phyloP scores from a whole-genome alignment of 306 rosid species.

The Lablab purpureus region DNA sequence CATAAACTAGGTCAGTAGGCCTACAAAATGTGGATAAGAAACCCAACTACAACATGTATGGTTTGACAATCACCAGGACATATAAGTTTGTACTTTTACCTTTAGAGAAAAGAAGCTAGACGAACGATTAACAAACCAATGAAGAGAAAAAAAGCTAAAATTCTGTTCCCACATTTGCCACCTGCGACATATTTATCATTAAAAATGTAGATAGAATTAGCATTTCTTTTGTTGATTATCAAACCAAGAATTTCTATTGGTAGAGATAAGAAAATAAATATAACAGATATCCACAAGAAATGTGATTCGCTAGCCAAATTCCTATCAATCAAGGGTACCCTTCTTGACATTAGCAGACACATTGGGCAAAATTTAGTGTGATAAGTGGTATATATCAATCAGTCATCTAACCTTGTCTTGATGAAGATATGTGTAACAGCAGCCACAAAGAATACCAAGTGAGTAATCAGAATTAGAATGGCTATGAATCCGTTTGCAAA shows the following conservation, averaged over 20 bases:
- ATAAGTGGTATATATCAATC: not conserved
- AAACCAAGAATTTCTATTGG: not conserved
- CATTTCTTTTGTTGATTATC: constrained; percentile 29
- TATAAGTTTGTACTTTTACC: constrained; percentile 58
- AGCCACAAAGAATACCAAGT: constrained; percentile 74
- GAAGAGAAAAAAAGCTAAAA: constrained; percentile 48
- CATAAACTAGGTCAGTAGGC: not conserved
- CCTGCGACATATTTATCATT: constrained; percentile 63
- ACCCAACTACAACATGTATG: constrained; percentile 17
- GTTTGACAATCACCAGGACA: constrained; percentile 31
- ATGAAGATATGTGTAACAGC: constrained; percentile 83
- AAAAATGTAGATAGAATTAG: not conserved
- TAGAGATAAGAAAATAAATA: constrained; percentile 41
- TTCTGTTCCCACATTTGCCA: constrained; percentile 75
- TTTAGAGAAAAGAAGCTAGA: constrained; percentile 69
- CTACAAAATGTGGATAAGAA: constrained; percentile 25
- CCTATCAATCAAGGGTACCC: constrained; percentile 13
- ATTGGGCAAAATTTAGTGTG: constrained; percentile 34
- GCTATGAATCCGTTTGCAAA: constrained; percentile 79
- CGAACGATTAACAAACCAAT: constrained; percentile 58
- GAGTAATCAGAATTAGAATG: constrained; percentile 73
- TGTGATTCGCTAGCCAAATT: constrained; percentile 29
- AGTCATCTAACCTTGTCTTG: constrained; percentile 78
- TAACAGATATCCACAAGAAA: constrained; percentile 32
- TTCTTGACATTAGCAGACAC: constrained; percentile 15